Base-by-base conservation (phyloP, 345 rosid genomes). In the Viola odorata region DNA sequence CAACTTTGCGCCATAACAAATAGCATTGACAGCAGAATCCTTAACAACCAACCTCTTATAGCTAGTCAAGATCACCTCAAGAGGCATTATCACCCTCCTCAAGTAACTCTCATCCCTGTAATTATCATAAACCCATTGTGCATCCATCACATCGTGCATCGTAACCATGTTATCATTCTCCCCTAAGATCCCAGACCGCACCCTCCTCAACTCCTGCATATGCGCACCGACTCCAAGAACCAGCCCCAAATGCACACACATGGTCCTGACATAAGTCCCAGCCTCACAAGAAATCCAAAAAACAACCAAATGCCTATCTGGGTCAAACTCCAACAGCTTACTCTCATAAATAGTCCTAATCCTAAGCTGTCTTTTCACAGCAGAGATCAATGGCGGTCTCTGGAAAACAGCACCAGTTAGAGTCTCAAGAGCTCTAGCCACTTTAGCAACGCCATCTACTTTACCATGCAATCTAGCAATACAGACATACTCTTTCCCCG, bases 131-230 rank as follows among this genome's bases (percentile, higher is more conserved):
- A 82, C 56, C 88, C 86, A 90, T 60, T 88, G 98, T 10, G 90
- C 96, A 77, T 91, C 98, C 95, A 91, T 82, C 17, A 88, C 85
- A 83, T 88, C 98, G 49, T 91, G 96, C 98, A 91, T 88, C 0
- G 95, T 84, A 58, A 91, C 96, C 98, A 91, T 91, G 62, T 91
- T 91, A 83, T 91, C 90, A 54, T 69, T 86, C 80, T 91, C 98
- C 0, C 98, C 98, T 38, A 62, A 69, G 58, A 91, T 91, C 41
- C 98, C 98, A 49, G 98, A 91, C 75, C 98, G 72, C 44, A 88
- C 98, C 57, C 98, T 85, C 69, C 98, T 80, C 62, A 91, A 75
- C 67, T 91, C 96, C 77, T 88, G 96, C 96, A 91, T 91, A 83
- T 86, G 96, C 45, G 81, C 95, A 47, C 98, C 98, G 47, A 88